Conservation (phyloP, 1,139 yeast genomes). For the Saccharomycopsis hybrid region DNA sequence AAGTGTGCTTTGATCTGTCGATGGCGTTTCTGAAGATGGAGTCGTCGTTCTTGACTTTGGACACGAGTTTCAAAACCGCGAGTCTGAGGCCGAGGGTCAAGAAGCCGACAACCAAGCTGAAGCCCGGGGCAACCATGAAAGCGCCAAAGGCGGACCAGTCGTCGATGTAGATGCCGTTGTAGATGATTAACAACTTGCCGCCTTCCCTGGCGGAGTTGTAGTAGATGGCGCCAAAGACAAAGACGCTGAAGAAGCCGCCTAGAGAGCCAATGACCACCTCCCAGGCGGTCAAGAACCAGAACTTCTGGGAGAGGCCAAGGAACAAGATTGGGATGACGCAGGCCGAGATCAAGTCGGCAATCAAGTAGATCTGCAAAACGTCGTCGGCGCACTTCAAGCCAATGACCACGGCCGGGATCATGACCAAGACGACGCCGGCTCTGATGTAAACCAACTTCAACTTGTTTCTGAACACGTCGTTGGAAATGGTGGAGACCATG, state of each 20-base stretch:
- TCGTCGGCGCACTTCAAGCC: conserved; percentile 77
- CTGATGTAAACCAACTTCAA: conserved; percentile 63
- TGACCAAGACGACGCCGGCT: conserved; percentile 62
- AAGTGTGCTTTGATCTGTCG: conserved; percentile 13
- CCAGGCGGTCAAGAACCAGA: conserved; percentile 69
- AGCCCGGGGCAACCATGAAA: conserved; percentile 83
- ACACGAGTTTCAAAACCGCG: conserved; percentile 31
- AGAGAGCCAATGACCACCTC: conserved; percentile 81
- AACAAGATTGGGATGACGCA: conserved; percentile 82
- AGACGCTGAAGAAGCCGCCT: conserved; percentile 74
- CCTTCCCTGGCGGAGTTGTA: conserved; percentile 67
- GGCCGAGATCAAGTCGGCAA: conserved; percentile 84
- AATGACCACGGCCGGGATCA: conserved; percentile 80
- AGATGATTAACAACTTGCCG: conserved; percentile 59
- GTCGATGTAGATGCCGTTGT: conserved; percentile 72
- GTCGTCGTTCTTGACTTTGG: conserved; percentile 30
- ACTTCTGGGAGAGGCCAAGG: conserved; percentile 62
- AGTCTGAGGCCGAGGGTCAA: conserved; percentile 48
- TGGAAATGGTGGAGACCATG: conserved; percentile 80
- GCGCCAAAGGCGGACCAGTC: conserved; percentile 98
- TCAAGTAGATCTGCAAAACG: conserved; percentile 78
- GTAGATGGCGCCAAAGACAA: conserved; percentile 77
- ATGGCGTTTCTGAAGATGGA: conserved; percentile 14
- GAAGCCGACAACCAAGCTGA: conserved; percentile 59
- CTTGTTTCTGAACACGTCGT: conserved; percentile 81